phyloP scores from a whole-genome alignment of 805 yeast species.

The Starmera dryadoides region DNA sequence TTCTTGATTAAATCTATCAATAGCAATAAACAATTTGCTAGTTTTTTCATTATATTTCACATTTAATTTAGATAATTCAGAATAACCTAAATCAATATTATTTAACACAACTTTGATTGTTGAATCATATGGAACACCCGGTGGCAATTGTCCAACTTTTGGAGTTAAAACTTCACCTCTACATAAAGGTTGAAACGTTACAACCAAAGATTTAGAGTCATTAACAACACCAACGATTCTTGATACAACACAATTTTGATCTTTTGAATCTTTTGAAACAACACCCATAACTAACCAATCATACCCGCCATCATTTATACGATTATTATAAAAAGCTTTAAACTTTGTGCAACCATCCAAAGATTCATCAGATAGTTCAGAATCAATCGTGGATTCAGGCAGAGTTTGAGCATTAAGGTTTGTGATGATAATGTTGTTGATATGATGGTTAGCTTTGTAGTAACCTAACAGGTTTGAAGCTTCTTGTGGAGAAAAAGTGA shows the following conservation, averaged over 20 bases:
- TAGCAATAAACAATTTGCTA: conserved; percentile 11
- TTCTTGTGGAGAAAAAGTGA: conserved; percentile 39
- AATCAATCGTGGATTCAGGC: not conserved
- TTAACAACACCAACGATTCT: conserved; percentile 40
- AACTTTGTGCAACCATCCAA: conserved; percentile 12
- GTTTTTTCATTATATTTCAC: conserved; percentile 6
- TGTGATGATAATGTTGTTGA: conserved; percentile 16
- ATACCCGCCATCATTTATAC: conserved; percentile 6
- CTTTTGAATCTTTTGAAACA: conserved; percentile 13
- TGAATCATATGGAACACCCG: conserved; percentile 7
- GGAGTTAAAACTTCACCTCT: conserved; percentile 29
- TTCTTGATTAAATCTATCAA: conserved; percentile 28
- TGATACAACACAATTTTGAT: conserved; percentile 27
- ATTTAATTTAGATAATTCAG: conserved; percentile 2
- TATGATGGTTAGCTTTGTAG: conserved; percentile 20
- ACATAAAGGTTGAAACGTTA: conserved; percentile 43
- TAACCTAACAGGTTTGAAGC: conserved; percentile 41
- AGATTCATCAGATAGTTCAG: not conserved
- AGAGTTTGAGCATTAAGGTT: conserved; percentile 1
- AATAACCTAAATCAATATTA: conserved; percentile 9
- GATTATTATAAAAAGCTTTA: conserved; percentile 14
- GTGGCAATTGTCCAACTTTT: conserved; percentile 19
- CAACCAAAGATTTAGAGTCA: conserved; percentile 32
- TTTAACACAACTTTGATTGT: conserved; percentile 10
- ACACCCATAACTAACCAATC: conserved; percentile 20